Evolutionary conservation across 768 basidiomycete genomes (phyloP).

Genomic region (Macrocybe gigantea): DNA sequence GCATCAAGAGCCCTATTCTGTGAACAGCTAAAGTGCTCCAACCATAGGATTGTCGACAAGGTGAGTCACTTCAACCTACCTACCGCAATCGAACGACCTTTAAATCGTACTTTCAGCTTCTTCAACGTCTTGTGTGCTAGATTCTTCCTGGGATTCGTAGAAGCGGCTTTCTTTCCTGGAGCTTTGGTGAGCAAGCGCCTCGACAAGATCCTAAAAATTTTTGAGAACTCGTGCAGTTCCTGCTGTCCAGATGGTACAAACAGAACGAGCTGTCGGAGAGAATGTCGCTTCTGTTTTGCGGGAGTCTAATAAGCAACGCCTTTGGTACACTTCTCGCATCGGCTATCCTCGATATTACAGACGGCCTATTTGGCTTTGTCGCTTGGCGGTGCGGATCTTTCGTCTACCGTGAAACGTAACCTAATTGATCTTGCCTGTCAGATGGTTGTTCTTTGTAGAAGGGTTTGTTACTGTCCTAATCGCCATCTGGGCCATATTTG

Average conservation of each 20-base stretch:
- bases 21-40: constrained; percentile 1
- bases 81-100: not conserved
- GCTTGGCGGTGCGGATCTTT: constrained; percentile 61
- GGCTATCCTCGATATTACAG: constrained; percentile 70
- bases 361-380: constrained; percentile 65
- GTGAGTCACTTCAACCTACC: constrained; percentile 16
- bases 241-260: constrained; percentile 77
- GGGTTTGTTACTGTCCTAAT: constrained; percentile 56
- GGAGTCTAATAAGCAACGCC: constrained; percentile 79
- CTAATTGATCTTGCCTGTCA: constrained; percentile 14
- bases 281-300: constrained; percentile 68
- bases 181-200: constrained; percentile 26
- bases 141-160: constrained; percentile 71
- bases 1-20: constrained; percentile 3
- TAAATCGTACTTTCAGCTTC: constrained; percentile 40
- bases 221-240: constrained; percentile 29
- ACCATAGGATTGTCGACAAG: constrained; percentile 32
- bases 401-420: not conserved
- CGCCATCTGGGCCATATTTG: constrained; percentile 50
- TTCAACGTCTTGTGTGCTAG: constrained; percentile 63
- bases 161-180: constrained; percentile 72
- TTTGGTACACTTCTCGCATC: constrained; percentile 82
- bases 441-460: constrained; percentile 79
- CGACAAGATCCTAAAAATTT: not conserved
- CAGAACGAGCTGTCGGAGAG: constrained; percentile 68